phyloP scores from a whole-genome alignment of 768 basidiomycete genomes.

The Pilatotrama ljubarskyi region DNA sequence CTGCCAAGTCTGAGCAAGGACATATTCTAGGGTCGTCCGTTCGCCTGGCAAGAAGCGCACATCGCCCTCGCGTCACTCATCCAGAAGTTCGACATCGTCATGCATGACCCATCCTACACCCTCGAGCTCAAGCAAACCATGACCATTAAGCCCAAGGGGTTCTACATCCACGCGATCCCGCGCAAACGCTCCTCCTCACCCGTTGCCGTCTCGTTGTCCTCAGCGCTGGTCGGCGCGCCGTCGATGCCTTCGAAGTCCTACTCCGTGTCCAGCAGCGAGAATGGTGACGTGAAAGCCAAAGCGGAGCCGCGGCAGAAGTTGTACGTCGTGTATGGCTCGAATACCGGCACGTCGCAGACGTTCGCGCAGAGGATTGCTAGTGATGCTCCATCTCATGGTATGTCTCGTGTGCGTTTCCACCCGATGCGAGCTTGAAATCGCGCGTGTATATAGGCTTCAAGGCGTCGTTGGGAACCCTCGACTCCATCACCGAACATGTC shows the following conservation, averaged over 20 bases:
- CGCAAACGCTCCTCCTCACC: conserved; percentile 26
- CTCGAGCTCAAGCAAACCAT: conserved; percentile 44
- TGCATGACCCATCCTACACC: conserved; percentile 44
- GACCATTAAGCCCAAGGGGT: conserved; percentile 48
- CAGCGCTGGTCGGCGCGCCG: conserved; percentile 12
- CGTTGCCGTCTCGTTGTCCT: conserved; percentile 20
- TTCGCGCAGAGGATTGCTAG: conserved; percentile 48
- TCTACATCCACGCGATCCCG: conserved; percentile 41
- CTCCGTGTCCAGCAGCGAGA: neutral
- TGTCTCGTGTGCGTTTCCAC: neutral
- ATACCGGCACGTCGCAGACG: conserved; percentile 49
- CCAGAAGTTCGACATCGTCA: conserved; percentile 46
- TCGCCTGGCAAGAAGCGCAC: conserved; percentile 49
- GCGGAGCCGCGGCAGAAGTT: conserved; percentile 30
- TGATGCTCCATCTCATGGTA: conserved; percentile 40
- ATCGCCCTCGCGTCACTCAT: conserved; percentile 42
- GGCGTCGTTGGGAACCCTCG: conserved; percentile 40
- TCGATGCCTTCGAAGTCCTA: neutral
- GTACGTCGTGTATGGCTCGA: conserved; percentile 47
- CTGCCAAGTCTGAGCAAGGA: no score
- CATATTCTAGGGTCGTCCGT: conserved; percentile 36
- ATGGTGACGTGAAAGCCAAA: neutral
- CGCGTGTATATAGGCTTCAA: conserved; percentile 36
- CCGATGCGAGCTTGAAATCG: neutral
- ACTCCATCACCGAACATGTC: conserved; percentile 38